phyloP scores from a whole-genome alignment of 805 yeast genomes.

The Tetrapisispora fleetii region DNA sequence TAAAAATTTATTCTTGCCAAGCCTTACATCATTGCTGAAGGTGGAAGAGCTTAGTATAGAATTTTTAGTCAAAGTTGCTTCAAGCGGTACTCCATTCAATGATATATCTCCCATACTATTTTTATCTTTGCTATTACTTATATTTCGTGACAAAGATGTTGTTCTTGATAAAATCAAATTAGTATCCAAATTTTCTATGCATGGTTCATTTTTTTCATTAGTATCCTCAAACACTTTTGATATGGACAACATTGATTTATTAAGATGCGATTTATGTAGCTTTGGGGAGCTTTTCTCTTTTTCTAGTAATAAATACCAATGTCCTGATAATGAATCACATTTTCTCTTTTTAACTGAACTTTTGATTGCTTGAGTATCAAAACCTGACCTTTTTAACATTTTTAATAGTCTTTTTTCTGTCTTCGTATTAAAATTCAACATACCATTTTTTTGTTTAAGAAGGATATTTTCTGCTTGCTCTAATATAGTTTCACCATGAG shows the following conservation, averaged over 20 bases:
- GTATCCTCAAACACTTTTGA: conserved; percentile 23
- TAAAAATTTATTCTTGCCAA: conserved; percentile 24
- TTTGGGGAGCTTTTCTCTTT: conserved; percentile 29
- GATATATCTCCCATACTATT: background rate
- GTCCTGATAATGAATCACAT: conserved; percentile 64
- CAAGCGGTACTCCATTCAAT: background rate
- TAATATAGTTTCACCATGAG: conserved; percentile 35
- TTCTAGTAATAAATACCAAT: conserved; percentile 61
- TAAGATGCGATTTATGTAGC: conserved; percentile 23
- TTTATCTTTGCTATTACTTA: background rate
- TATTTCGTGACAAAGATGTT: background rate
- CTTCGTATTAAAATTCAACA: conserved; percentile 45
- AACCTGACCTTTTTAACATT: conserved; percentile 47
- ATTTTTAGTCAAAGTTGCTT: background rate
- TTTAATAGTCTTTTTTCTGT: conserved; percentile 55
- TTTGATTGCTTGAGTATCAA: conserved; percentile 52
- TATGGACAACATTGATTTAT: conserved; percentile 28
- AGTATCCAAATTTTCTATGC: conserved; percentile 3
- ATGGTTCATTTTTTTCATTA: background rate
- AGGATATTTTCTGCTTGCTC: conserved; percentile 32
- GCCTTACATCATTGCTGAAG: background rate
- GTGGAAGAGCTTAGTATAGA: background rate
- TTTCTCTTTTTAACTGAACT: conserved; percentile 47
- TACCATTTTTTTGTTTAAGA: conserved; percentile 27
- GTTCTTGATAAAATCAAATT: conserved; percentile 2